Evolutionary conservation across 192 early-diverging fungal species (phyloP).

Genomic region (Coemansia sp.): DNA sequence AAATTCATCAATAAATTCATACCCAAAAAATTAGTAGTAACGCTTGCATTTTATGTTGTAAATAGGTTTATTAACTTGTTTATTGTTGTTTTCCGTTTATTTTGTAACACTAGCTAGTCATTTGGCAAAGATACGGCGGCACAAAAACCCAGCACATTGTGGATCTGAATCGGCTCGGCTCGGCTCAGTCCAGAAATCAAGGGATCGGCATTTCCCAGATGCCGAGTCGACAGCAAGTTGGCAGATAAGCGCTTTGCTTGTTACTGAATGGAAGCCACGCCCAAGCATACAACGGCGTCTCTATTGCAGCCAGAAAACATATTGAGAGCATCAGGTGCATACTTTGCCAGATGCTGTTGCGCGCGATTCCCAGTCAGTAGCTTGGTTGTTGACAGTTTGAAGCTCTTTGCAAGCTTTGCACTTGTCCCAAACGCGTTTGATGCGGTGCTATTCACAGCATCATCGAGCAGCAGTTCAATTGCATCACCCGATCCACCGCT

Average conservation of each 20-base stretch:
- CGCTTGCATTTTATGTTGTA: neutral
- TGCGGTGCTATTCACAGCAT: neutral
- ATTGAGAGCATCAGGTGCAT: neutral
- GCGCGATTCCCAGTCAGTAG: neutral
- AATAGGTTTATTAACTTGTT: neutral
- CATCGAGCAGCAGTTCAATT: neutral
- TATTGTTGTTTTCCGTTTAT: neutral
- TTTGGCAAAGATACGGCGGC: neutral
- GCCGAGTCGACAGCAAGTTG: too few relatives aligned
- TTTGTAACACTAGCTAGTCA: neutral
- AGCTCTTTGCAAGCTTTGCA: neutral
- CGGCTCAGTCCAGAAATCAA: neutral
- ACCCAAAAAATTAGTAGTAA: neutral
- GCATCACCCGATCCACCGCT: neutral
- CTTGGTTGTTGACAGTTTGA: neutral
- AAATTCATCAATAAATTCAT: neutral
- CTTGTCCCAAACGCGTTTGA: neutral
- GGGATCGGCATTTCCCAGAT: neutral
- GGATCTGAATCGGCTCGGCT: neutral
- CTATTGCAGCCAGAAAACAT: neutral
- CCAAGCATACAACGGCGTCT: neutral
- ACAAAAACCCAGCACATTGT: too few relatives aligned
- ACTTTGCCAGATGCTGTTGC: neutral
- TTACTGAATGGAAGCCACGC: neutral
- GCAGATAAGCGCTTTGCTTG: too few relatives aligned